phyloP scores from a whole-genome alignment of 768 basidiomycete species.

The Kwoniella pini region DNA sequence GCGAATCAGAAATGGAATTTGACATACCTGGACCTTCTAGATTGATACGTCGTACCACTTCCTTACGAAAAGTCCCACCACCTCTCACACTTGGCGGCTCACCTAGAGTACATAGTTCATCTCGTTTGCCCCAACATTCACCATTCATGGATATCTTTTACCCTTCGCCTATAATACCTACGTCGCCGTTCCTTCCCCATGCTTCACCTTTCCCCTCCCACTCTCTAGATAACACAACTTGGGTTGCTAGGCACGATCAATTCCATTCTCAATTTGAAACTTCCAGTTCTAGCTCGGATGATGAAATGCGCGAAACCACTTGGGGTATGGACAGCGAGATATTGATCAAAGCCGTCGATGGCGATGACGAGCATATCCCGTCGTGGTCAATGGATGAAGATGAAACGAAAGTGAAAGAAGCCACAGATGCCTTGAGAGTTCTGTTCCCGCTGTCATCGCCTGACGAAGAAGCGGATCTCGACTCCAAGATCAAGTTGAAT shows the following conservation, averaged over 20 bases:
- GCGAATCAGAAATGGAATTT: constrained; percentile 41
- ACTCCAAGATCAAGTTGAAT: constrained; percentile 27
- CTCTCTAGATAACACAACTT: constrained; percentile 49
- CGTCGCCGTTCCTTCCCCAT: constrained; percentile 23
- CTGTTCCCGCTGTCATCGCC: constrained; percentile 36
- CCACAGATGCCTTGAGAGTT: constrained; percentile 44
- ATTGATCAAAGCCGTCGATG: constrained; percentile 20
- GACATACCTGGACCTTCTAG: constrained; percentile 23
- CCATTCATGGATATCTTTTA: constrained; percentile 34
- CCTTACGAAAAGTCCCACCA: constrained; percentile 28
- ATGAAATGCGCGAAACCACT: constrained; percentile 38
- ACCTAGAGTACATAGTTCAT: constrained; percentile 20
- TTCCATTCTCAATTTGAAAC: constrained; percentile 32
- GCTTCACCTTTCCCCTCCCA: constrained; percentile 47
- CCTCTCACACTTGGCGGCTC: constrained; percentile 18
- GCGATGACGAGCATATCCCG: constrained; percentile 22
- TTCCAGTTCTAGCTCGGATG: constrained; percentile 43
- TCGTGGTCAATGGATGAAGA: constrained; percentile 36
- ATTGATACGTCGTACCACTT: constrained; percentile 9
- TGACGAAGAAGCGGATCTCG: constrained; percentile 24
- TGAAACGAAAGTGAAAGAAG: constrained; percentile 43
- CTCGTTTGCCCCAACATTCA: constrained; percentile 22
- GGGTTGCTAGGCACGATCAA: constrained; percentile 35
- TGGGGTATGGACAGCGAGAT: constrained; percentile 38
- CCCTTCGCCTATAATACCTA: constrained; percentile 22